Percentiles rank a stretch among this genome's conserved stretches.
phyloP scores from a whole-genome alignment of 495 filamentous ascomycete species.

The Penicillium egyptiacum region DNA sequence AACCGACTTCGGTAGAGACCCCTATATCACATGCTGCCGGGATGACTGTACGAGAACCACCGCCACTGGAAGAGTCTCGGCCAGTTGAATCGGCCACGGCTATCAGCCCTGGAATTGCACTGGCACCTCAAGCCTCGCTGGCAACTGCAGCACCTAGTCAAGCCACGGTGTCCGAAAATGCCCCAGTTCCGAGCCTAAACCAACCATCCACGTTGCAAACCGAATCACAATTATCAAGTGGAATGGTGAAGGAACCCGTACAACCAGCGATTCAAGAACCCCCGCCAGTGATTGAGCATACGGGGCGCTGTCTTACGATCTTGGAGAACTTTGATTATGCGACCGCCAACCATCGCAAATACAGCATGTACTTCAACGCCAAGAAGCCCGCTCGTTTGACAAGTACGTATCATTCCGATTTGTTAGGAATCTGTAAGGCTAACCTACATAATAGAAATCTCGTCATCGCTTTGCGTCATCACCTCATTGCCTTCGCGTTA shows the following conservation, averaged over 20 bases:
- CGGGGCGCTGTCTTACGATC: slow-evolving; percentile 51
- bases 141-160: slow-evolving; percentile 16
- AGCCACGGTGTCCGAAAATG: slow-evolving; percentile 23
- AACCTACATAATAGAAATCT: slow-evolving; percentile 40
- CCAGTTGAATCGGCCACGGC: not conserved
- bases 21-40: slow-evolving; percentile 5
- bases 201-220: slow-evolving; percentile 5
- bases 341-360: slow-evolving; percentile 50
- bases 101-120: slow-evolving; percentile 9
- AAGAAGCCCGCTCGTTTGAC: slow-evolving; percentile 50
- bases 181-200: slow-evolving; percentile 14
- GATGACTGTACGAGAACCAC: not conserved
- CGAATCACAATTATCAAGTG: slow-evolving; percentile 11
- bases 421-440: slow-evolving; percentile 12
- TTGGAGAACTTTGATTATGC: slow-evolving; percentile 57
- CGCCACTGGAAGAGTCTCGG: not conserved
- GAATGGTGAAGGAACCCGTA: slow-evolving; percentile 12
- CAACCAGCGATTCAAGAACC: slow-evolving; percentile 29
- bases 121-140: slow-evolving; percentile 16
- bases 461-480: slow-evolving; percentile 67
- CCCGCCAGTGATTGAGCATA: slow-evolving; percentile 49
- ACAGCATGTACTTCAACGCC: slow-evolving; percentile 52
- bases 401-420: slow-evolving; percentile 37
- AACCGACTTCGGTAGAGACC: slow-evolving; percentile 10
- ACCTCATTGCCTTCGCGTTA: slow-evolving; percentile 76